Conservation (phyloP, 306 rosid species). For the Begonia loranthoides region DNA sequence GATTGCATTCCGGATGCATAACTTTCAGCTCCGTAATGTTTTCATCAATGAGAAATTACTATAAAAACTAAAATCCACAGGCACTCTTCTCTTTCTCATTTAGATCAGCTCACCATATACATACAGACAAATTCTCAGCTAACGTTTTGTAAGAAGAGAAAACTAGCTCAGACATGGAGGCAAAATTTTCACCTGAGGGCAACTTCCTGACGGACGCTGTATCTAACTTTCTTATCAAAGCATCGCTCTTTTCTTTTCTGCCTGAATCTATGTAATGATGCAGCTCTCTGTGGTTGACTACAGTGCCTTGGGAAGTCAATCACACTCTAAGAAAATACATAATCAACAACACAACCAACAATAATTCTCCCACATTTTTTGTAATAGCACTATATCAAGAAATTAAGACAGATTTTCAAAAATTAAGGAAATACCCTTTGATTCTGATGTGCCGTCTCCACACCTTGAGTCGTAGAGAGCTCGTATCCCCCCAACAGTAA, state of each 20-base stretch:
- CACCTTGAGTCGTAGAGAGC: conserved; percentile 30
- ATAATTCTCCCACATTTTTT: not conserved
- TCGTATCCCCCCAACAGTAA: conserved; percentile 53
- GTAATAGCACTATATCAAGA: not conserved
- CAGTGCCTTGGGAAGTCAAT: conserved; percentile 37
- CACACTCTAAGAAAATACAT: conserved; percentile 27
- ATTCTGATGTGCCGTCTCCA: conserved; percentile 28
- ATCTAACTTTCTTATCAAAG: conserved; percentile 67
- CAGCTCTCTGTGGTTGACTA: conserved; percentile 51
- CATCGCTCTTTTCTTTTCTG: conserved; percentile 71
- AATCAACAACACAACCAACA: not conserved
- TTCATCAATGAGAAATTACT: too few species aligned
- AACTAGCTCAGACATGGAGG: conserved; percentile 10
- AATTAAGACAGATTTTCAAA: conserved; percentile 5
- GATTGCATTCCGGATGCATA: too few species aligned
- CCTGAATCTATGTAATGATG: conserved; percentile 72
- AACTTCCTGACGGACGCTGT: conserved; percentile 60
- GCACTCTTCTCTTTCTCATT: too few species aligned
- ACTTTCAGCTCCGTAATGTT: too few species aligned
- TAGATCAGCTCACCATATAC: too few species aligned
- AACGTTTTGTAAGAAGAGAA: not conserved
- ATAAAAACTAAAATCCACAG: too few species aligned
- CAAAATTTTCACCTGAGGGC: conserved; percentile 40
- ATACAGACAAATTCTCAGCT: not conserved
- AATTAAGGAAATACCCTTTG: conserved; percentile 26